Percentiles rank a stretch among this genome's conserved stretches.
Conservation (phyloP, 805 yeast species). For the Blastobotrys peoriensis region DNA sequence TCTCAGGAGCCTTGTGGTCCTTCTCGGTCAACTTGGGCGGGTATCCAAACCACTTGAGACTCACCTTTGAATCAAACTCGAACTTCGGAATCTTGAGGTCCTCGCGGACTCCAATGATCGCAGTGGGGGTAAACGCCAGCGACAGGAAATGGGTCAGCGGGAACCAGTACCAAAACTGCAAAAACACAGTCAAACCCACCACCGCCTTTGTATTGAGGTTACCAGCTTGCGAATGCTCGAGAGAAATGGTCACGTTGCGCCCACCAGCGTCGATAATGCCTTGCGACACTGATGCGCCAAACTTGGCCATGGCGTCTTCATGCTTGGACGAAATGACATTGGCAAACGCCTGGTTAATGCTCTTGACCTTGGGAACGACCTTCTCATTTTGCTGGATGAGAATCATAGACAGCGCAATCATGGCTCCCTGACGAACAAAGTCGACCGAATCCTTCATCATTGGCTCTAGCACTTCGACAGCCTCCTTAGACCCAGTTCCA, state of each 20-base stretch:
- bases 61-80: constrained; percentile 72
- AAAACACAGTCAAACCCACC: constrained; percentile 83
- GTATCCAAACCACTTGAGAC: constrained; percentile 73
- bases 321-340: constrained; percentile 78
- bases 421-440: constrained; percentile 96
- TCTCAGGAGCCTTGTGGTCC: constrained; percentile 77
- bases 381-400: constrained; percentile 82
- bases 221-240: constrained; percentile 81
- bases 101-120: constrained; percentile 76
- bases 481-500: constrained; percentile 82
- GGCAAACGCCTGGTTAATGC: constrained; percentile 66
- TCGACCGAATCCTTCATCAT: constrained; percentile 90
- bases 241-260: constrained; percentile 87
- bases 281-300: constrained; percentile 95
- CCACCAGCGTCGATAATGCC: constrained; percentile 99
- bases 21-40: constrained; percentile 83
- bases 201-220: constrained; percentile 86
- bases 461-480: constrained; percentile 88
- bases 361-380: constrained; percentile 70
- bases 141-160: constrained; percentile 92
- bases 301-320: constrained; percentile 94
- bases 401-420: constrained; percentile 87
- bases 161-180: constrained; percentile 98
- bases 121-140: constrained; percentile 87
- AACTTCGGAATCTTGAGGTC: constrained; percentile 85